These are phyloP conservation scores for Hypsizygus ulmarius DNA, from an alignment of 1,284 basidiomycete genomes.

Conservation along the genomic window DNA sequence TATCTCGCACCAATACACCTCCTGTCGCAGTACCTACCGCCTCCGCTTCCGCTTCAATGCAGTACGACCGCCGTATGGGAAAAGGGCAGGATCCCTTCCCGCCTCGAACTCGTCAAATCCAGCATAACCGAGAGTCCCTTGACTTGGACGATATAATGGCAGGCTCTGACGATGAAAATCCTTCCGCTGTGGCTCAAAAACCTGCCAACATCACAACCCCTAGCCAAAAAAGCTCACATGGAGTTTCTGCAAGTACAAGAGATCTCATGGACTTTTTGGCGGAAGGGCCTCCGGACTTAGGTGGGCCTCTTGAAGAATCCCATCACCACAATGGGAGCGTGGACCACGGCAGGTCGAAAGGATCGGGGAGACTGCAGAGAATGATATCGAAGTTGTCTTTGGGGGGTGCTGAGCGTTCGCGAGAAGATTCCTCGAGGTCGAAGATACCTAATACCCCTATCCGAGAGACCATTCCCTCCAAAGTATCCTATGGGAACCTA, in stretches of 20 bases:
- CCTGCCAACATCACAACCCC: slow-evolving; percentile 25
- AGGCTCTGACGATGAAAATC: slow-evolving; percentile 58
- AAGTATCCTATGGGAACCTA: slow-evolving; percentile 40
- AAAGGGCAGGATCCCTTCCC: slow-evolving; percentile 35
- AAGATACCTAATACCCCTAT: slow-evolving; percentile 21
- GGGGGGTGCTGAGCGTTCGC: slow-evolving; percentile 46
- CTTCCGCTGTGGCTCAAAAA: slow-evolving; percentile 27
- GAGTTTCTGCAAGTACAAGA: slow-evolving; percentile 18
- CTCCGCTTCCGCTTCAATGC: slow-evolving; percentile 18
- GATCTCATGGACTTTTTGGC: slow-evolving; percentile 27
- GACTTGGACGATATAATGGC: slow-evolving; percentile 74
- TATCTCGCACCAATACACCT: slow-evolving; percentile 22
- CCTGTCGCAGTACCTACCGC: slow-evolving; percentile 17
- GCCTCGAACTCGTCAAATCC: slow-evolving; percentile 47
- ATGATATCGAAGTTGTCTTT: slow-evolving; percentile 77
- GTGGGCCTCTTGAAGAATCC: slow-evolving; percentile 8
- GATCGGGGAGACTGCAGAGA: slow-evolving; percentile 59
- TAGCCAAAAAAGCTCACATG: slow-evolving; percentile 13
- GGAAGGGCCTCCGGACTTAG: slow-evolving; percentile 34
- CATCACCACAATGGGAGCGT: slow-evolving; percentile 18
- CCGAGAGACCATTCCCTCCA: slow-evolving; percentile 26
- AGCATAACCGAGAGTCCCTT: slow-evolving; percentile 61
- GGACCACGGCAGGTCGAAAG: slow-evolving; percentile 45
- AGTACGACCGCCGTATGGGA: slow-evolving; percentile 14
- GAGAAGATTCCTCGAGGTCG: slow-evolving; percentile 27